Evolutionary conservation across 768 basidiomycete genomes (phyloP), one percentile per base, ranked within the genome.

Genomic region (Suillus paluster): DNA sequence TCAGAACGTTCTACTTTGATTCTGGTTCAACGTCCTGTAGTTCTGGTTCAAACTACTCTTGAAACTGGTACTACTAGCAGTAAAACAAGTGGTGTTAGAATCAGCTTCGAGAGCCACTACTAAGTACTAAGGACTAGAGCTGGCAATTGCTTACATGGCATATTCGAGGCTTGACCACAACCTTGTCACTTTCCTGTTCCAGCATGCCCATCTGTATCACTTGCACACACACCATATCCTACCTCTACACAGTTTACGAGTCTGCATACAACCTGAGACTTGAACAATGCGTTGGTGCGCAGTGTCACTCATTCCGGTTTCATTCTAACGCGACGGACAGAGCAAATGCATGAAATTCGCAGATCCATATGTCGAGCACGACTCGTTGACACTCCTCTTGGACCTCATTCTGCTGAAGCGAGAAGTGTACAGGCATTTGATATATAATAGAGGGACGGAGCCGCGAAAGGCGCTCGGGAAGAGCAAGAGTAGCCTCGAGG

Each of bases 321-420:
- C 56, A 67, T 63, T 53, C 38, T 54, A 48, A 57, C 44, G 53
- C 17, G 52, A 49, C 25, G 11, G 33, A n/a, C 64, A 91, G 90
- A 75, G 78, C 27, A 77, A 77, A 58, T 92, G 91, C 68, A 81
- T 80, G 41, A 75, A 78, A 30, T 93, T 94, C 68, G 92, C 88
- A 0, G 94, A 95, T 74, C 91, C 91, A 60, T 95, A 94, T 67
- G 91, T 94, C 63, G 93, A 95, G 71, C 89, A 94, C 64, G 92
- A 94, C 71, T 77, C 81, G 0, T 75, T 94, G 63, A 89, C 86
- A 2, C 77, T 94, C 21, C 75, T 91, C 6, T 80, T 95, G 44
- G 94, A 95, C 75, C 81, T 95, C 2, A 89, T 95, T 56, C 80
- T 95, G 25, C 80, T 95, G 25, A 94, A 94, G 73, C 77, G 89